Base-by-base conservation (phyloP, 345 rosid species). In the Acer negundo region DNA sequence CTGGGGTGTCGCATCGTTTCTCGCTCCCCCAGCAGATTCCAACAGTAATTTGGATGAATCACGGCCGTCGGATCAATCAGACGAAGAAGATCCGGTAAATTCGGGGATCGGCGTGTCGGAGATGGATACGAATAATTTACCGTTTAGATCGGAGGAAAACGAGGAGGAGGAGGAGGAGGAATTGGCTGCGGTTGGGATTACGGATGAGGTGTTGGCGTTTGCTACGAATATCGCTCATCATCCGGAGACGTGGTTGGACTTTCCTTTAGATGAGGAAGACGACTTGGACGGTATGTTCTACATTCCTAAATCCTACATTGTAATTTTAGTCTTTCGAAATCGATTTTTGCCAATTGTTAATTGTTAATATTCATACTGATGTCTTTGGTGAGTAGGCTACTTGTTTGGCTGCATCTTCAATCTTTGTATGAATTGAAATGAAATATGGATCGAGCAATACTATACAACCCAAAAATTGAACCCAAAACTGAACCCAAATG, bases 201-300 rank as follows among this genome's bases (percentile, higher is more conserved):
- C 91, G 6, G 94, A 91, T 49, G 98, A 94, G 87, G 97, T 94
- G 23, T 82, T 96, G 86, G 87, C 91, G 6, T 96, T 94, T 63
- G 99, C 98, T 0, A 84, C 88, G 70, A 95, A 96, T 70, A 92
- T 94, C 63, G 93, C 97, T 28, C 82, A 91, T 87, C 98, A 93
- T 88, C 98, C 98, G 0, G 97, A 96, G 84, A 94, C 98, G 19
- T 96, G 99, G 99, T 79, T 94, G 75, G 98, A 94, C 89, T 94
- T 94, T 38, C 97, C 99, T 17, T 87, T 94, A 20, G 98, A 95
- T 53, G 88, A 87, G 10, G 98, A 96, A 75, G 98, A 94, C 6
- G 89, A 88, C 79, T 86, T 91, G 78, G 95, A 89, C 75, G 97
- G 98, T 96, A 85, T 59, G 88, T 79, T 35, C 47, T 77, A 10